A percentile compares a stretch with the other conserved stretches of the same genome.
phyloP scores from a whole-genome alignment of 225 moss, liverwort and hornwort species.

The Sphagnum contortum region DNA sequence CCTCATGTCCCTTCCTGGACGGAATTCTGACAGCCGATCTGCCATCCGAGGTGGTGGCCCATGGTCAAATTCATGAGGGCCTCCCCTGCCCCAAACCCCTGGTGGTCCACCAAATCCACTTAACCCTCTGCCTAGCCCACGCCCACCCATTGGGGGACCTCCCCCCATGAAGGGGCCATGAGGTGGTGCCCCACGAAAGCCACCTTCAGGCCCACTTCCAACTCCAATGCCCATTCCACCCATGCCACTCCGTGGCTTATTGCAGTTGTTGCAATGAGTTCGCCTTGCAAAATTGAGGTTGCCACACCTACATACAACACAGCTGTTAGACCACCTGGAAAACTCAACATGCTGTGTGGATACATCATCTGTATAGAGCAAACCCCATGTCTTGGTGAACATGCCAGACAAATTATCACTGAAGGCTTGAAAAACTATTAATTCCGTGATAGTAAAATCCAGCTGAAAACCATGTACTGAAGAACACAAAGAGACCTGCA shows the following conservation, averaged over 20 bases:
- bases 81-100: slow-evolving; percentile 74
- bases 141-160: slow-evolving; percentile 54
- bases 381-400: too few relatives aligned
- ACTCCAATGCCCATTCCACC: slow-evolving; percentile 69
- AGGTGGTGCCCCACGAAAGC: slow-evolving; percentile 80
- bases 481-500: too few relatives aligned
- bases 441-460: too few relatives aligned
- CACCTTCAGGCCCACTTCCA: slow-evolving; percentile 50
- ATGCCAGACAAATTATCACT: too few relatives aligned
- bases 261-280: slow-evolving; percentile 98
- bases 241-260: slow-evolving; percentile 87
- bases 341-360: too few relatives aligned
- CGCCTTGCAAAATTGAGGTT: slow-evolving; percentile 94
- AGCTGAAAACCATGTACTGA: too few relatives aligned
- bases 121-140: slow-evolving; percentile 69
- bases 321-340: too few relatives aligned
- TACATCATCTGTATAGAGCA: too few relatives aligned
- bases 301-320: slow-evolving; percentile 52
- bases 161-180: slow-evolving; percentile 38
- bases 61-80: slow-evolving; percentile 76
- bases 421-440: too few relatives aligned
- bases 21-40: slow-evolving; percentile 40
- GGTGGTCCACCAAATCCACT: slow-evolving; percentile 78
- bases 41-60: slow-evolving; percentile 49
- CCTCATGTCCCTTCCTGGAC: slow-evolving; percentile 68